Conservation (phyloP, 2,329 filamentous ascomycete genomes). For the Penicillium concentricum region DNA sequence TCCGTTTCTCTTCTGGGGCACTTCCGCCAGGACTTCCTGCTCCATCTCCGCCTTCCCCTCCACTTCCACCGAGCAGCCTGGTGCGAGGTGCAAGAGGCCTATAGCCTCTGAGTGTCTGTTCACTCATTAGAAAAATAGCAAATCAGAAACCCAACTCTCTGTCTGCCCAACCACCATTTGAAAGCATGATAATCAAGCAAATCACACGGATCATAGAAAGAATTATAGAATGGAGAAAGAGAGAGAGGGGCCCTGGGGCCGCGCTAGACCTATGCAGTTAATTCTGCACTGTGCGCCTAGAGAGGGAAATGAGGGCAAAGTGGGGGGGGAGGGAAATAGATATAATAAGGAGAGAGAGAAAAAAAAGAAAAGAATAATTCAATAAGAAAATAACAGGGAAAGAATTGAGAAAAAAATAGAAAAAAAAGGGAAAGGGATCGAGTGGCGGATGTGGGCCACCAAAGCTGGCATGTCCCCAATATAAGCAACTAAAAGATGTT, state of each 20-base stretch:
- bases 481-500: neutral
- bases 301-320: neutral
- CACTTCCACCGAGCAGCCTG: slow-evolving; percentile 10
- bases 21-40: slow-evolving; percentile 14
- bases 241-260: slow-evolving; percentile 1
- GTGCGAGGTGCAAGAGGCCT: slow-evolving; percentile 35
- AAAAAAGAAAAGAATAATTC: slow-evolving; percentile 1
- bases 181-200: slow-evolving; percentile 10
- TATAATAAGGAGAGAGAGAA: neutral
- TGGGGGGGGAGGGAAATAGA: neutral
- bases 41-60: slow-evolving; percentile 13
- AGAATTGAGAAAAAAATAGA: neutral
- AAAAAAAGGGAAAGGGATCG: slow-evolving; percentile 2
- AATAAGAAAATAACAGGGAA: slow-evolving; percentile 5
- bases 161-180: neutral
- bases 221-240: slow-evolving; percentile 6
- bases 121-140: slow-evolving; percentile 24
- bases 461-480: slow-evolving; percentile 12
- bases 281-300: slow-evolving; percentile 4
- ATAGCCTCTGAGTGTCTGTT: slow-evolving; percentile 26
- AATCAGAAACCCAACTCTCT: slow-evolving; percentile 3
- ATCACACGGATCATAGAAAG: neutral
- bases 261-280: neutral
- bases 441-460: slow-evolving; percentile 3
- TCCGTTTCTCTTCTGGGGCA: slow-evolving; percentile 31